Evolutionary conservation across 2,329 filamentous ascomycete species (phyloP).

Genomic region (Venturia effusa): DNA sequence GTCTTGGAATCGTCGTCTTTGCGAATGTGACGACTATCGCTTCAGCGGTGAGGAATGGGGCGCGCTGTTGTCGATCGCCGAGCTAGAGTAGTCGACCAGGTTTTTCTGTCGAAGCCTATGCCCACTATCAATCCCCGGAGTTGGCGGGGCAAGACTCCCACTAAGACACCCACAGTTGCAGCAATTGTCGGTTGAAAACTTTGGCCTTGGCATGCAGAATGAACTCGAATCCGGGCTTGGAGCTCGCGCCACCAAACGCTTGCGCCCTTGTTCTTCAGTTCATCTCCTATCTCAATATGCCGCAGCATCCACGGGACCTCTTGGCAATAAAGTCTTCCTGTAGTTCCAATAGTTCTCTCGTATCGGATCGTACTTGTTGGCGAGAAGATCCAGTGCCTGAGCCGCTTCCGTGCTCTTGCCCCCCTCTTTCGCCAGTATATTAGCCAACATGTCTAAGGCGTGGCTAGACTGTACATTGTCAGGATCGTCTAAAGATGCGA

Average conservation of each 20-base stretch:
- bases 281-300: neutral
- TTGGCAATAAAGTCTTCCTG: conserved; percentile 40
- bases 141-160: no score
- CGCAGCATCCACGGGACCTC: neutral
- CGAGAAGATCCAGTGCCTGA: conserved; percentile 61
- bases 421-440: conserved; percentile 46
- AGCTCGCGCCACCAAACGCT: neutral
- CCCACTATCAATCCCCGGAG: no score
- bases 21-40: no score
- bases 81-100: no score
- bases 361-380: conserved; percentile 82
- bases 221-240: neutral
- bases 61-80: no score
- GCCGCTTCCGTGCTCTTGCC: conserved; percentile 52
- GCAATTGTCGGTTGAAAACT: no score
- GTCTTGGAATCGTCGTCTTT: no score
- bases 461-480: conserved; percentile 48
- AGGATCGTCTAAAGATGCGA: conserved; percentile 38
- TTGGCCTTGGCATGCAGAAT: neutral
- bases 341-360: conserved; percentile 90
- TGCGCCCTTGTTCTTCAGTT: neutral
- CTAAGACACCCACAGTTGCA: no score
- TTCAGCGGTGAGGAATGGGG: no score
- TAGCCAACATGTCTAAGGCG: conserved; percentile 61
- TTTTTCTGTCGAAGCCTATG: no score